A percentile compares a stretch with the other conserved stretches of the same genome.
phyloP scores from a whole-genome alignment of 2,329 filamentous ascomycete genomes.

The Aspergillus bombycis region DNA sequence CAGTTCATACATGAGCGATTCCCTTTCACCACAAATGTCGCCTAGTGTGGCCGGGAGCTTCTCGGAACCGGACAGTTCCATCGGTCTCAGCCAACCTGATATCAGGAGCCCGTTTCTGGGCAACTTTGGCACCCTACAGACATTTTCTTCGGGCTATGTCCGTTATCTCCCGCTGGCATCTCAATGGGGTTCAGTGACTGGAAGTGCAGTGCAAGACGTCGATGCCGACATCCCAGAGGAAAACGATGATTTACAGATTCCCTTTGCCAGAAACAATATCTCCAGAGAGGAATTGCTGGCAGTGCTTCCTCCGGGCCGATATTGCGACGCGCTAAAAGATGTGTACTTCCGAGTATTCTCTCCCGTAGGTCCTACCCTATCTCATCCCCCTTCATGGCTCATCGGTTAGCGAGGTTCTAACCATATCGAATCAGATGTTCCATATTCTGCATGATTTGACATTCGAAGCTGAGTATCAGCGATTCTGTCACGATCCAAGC shows the following conservation, averaged over 20 bases:
- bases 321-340: constrained; percentile 42
- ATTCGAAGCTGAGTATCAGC: constrained; percentile 43
- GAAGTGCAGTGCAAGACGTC: constrained; percentile 29
- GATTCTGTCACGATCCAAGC: constrained; percentile 39
- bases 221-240: constrained; percentile 32
- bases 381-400: background rate
- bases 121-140: constrained; percentile 35
- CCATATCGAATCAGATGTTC: constrained; percentile 32
- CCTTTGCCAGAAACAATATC: constrained; percentile 31
- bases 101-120: constrained; percentile 24
- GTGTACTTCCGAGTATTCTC: constrained; percentile 44
- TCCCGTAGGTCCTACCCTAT: constrained; percentile 31
- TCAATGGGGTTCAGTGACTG: constrained; percentile 34
- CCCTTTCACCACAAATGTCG: constrained; percentile 30
- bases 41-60: constrained; percentile 32
- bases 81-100: constrained; percentile 24
- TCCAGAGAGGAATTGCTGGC: constrained; percentile 35
- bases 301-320: constrained; percentile 37
- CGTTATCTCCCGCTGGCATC: constrained; percentile 39
- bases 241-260: constrained; percentile 38
- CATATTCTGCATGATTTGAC: constrained; percentile 47
- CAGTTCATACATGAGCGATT: constrained; percentile 23
- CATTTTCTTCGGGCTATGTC: constrained; percentile 39
- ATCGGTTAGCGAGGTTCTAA: background rate
- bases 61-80: constrained; percentile 28